Conservation (phyloP, 192 early-diverging fungal species). For the Rhizophagus clarus region DNA sequence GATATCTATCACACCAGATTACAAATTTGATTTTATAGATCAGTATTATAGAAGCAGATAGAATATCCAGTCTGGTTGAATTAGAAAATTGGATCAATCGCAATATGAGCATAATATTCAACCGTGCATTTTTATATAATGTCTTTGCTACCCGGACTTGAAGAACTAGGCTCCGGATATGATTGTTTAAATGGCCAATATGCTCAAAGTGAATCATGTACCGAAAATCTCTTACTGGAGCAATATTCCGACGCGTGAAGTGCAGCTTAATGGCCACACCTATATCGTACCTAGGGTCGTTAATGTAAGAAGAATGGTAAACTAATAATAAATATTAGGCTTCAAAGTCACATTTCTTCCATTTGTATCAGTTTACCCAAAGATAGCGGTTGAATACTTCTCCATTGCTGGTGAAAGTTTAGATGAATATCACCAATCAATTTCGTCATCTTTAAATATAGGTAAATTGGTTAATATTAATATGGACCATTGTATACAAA, state of each 20-base stretch:
- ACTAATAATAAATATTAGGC: neutral
- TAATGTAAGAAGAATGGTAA: neutral
- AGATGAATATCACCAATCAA: constrained; percentile 8
- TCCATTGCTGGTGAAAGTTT: constrained; percentile 2
- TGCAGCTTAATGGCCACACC: neutral
- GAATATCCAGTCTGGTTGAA: no score
- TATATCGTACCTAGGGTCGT: constrained; percentile 7
- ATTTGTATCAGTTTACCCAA: neutral
- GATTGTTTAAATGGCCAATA: constrained; percentile 19
- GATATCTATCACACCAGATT: no score
- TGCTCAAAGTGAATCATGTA: constrained; percentile 17
- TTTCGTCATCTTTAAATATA: neutral
- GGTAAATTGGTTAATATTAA: neutral
- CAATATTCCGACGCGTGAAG: neutral
- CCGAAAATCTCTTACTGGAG: constrained; percentile 5
- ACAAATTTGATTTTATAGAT: no score
- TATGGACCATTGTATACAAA: neutral
- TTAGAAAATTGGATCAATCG: no score
- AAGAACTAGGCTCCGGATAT: constrained; percentile 13
- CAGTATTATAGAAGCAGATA: no score
- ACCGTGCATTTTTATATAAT: neutral
- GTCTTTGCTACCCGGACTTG: constrained; percentile 12
- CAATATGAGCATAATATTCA: no score
- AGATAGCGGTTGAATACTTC: neutral
- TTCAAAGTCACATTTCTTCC: neutral